These are phyloP conservation scores for Yamadazyma laniorum DNA, from an alignment of 805 yeast species.

Conservation along the genomic window DNA sequence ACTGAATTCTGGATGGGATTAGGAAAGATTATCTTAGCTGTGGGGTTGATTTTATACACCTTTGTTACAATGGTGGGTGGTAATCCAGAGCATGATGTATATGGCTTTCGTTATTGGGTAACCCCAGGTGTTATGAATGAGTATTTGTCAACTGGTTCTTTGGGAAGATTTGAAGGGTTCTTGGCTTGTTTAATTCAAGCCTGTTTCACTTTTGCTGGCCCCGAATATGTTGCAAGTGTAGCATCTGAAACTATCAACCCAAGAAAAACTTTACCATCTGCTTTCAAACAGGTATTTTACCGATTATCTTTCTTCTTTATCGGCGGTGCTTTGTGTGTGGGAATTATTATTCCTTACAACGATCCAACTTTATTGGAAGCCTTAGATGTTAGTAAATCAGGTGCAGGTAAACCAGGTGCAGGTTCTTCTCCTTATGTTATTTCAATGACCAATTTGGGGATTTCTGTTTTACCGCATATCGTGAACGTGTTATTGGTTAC, in stretches of 20 bases:
- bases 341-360: constrained; percentile 69
- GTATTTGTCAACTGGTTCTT: constrained; percentile 40
- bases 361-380: constrained; percentile 61
- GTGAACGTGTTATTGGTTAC: constrained; percentile 44
- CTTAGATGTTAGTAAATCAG: constrained; percentile 48
- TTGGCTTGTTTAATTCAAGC: constrained; percentile 68
- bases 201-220: constrained; percentile 79
- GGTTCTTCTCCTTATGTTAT: constrained; percentile 51
- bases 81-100: constrained; percentile 62
- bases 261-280: constrained; percentile 69
- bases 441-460: constrained; percentile 48
- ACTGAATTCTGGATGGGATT: constrained; percentile 71
- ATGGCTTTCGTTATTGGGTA: constrained; percentile 48
- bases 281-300: constrained; percentile 71
- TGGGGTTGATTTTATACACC: constrained; percentile 74
- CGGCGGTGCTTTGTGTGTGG: constrained; percentile 75
- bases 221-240: constrained; percentile 80
- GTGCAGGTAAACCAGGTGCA: constrained; percentile 70
- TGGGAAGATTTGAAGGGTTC: constrained; percentile 73
- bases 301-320: constrained; percentile 67
- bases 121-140: constrained; percentile 39
- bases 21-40: constrained; percentile 68
- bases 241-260: constrained; percentile 81
- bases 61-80: constrained; percentile 86
- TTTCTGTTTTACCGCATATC: constrained; percentile 43